Percentiles rank a stretch among this genome's conserved stretches.
These are phyloP conservation scores for Tuber umbilicatum DNA, from an alignment of 495 filamentous ascomycete genomes.

Conservation along the genomic window DNA sequence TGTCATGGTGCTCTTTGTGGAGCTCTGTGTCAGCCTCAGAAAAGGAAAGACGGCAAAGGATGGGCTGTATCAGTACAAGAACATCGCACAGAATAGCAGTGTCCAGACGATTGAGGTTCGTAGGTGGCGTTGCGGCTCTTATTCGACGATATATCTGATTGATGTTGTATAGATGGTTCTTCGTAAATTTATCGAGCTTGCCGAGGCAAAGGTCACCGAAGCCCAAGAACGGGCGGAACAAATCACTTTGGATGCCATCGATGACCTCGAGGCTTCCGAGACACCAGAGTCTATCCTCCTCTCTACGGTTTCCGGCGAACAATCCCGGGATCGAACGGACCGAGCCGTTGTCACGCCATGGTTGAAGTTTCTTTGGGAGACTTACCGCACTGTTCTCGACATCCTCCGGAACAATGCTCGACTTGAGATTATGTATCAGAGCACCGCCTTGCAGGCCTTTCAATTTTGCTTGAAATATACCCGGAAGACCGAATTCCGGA, in stretches of 20 bases:
- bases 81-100: conserved; percentile 97
- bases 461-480: conserved; percentile 97
- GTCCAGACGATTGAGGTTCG: conserved; percentile 92
- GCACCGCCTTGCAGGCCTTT: conserved; percentile 94
- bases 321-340: conserved; percentile 92
- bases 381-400: conserved; percentile 96
- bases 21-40: conserved; percentile 89
- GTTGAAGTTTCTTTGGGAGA: conserved; percentile 99
- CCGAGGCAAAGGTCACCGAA: conserved; percentile 90
- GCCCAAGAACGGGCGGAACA: conserved; percentile 96
- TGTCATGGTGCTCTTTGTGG: conserved; percentile 95
- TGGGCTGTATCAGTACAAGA: conserved; percentile 98
- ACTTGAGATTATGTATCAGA: conserved; percentile 95
- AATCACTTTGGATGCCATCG: conserved; percentile 79
- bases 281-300: conserved; percentile 97
- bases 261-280: conserved; percentile 93
- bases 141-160: conserved; percentile 29
- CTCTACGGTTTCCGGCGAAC: conserved; percentile 95
- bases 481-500: conserved; percentile 97
- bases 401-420: conserved; percentile 98
- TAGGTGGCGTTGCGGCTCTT: conserved; percentile 10
- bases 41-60: conserved; percentile 98
- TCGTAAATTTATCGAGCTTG: conserved; percentile 94
- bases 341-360: conserved; percentile 96
- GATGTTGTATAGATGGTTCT: conserved; percentile 61